These are phyloP conservation scores for Isabelozyma gotoi DNA, from an alignment of 805 yeast species.

Conservation along the genomic window DNA sequence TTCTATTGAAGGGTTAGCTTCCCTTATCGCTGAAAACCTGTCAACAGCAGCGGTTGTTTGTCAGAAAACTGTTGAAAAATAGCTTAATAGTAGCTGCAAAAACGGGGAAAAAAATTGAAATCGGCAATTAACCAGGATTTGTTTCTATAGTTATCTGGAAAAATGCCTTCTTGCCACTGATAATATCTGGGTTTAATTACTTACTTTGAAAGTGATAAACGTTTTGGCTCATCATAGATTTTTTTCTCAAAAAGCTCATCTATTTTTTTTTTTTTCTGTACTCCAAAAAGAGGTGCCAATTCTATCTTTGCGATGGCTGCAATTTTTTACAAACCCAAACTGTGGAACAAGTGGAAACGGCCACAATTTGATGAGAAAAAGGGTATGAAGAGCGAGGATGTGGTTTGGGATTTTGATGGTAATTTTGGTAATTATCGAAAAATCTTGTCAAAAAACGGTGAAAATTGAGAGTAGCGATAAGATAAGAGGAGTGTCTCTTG, in stretches of 20 bases:
- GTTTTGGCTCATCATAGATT: background rate
- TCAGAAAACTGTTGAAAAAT: too few species aligned
- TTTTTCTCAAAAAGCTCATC: background rate
- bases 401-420: background rate
- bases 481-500: constrained; percentile 35
- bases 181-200: too few species aligned
- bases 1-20: background rate
- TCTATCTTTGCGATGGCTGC: background rate
- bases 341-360: background rate
- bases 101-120: too few species aligned
- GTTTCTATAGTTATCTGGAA: too few species aligned
- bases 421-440: background rate
- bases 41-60: background rate
- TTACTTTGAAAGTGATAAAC: background rate
- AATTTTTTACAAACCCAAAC: background rate
- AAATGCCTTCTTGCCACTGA: too few species aligned
- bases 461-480: background rate
- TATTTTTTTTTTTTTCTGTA: background rate
- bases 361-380: background rate
- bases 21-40: background rate
- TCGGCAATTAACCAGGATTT: too few species aligned
- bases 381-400: background rate
- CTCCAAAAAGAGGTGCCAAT: too few species aligned
- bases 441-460: background rate
- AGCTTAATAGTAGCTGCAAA: too few species aligned